These are phyloP conservation scores for Aphanocladium album DNA, from an alignment of 2,329 filamentous ascomycete genomes.

Conservation along the genomic window DNA sequence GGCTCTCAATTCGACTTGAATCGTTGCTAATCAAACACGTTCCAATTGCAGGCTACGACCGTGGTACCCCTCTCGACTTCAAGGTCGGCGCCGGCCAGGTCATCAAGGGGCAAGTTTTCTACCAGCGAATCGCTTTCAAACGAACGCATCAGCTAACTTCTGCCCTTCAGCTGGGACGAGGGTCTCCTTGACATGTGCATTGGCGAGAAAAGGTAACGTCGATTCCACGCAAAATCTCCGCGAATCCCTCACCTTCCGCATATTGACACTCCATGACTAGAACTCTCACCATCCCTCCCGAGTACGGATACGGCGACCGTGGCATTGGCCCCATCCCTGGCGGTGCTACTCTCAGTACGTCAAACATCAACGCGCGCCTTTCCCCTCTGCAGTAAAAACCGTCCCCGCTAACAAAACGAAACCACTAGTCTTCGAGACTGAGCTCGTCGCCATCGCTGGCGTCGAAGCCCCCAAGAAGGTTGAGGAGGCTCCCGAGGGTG, in stretches of 20 bases:
- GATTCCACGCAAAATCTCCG: too few relatives aligned
- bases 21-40: not conserved
- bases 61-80: slow-evolving; percentile 72
- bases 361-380: slow-evolving; percentile 13
- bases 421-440: slow-evolving; percentile 76
- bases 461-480: slow-evolving; percentile 35
- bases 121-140: not conserved
- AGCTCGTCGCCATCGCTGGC: slow-evolving; percentile 78
- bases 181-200: slow-evolving; percentile 92
- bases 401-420: slow-evolving; percentile 15
- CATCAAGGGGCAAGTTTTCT: slow-evolving; percentile 75
- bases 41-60: slow-evolving; percentile 58
- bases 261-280: slow-evolving; percentile 31
- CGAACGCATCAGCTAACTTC: slow-evolving; percentile 17
- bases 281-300: slow-evolving; percentile 83
- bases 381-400: not conserved
- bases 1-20: not conserved
- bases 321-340: slow-evolving; percentile 78
- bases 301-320: slow-evolving; percentile 73
- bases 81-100: slow-evolving; percentile 75
- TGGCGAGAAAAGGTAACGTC: slow-evolving; percentile 71
- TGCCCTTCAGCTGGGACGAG: slow-evolving; percentile 68
- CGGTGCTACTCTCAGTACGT: slow-evolving; percentile 67
- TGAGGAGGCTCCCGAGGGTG: slow-evolving; percentile 1
- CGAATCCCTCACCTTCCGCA: too few relatives aligned